Conservation (phyloP, 2,329 filamentous ascomycete genomes). For the Neopestalotiopsis clavispora region DNA sequence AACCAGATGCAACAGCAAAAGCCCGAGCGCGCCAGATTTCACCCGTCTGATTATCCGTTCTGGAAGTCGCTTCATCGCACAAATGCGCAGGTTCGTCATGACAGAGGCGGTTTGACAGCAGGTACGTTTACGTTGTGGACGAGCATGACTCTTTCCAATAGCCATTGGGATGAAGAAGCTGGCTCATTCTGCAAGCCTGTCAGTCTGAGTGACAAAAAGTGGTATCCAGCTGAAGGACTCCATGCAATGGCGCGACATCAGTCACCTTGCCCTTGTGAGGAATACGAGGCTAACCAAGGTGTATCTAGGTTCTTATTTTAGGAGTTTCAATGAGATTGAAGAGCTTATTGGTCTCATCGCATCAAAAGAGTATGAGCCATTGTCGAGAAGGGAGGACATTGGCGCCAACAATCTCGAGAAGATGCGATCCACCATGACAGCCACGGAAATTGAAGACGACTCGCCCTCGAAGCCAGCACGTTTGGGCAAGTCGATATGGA, state of each 20-base stretch:
- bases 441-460: slow-evolving; percentile 42
- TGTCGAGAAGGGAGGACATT: slow-evolving; percentile 30
- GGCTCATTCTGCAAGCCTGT: no score
- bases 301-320: slow-evolving; percentile 42
- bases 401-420: slow-evolving; percentile 33
- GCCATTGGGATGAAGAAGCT: no score
- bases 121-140: slow-evolving; percentile 38
- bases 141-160: neutral
- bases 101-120: slow-evolving; percentile 62
- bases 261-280: no score
- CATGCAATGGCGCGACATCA: no score
- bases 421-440: slow-evolving; percentile 43
- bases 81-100: slow-evolving; percentile 62
- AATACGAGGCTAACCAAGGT: neutral
- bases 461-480: slow-evolving; percentile 22
- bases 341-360: slow-evolving; percentile 49
- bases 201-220: no score
- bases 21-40: slow-evolving; percentile 45
- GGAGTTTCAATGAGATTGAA: slow-evolving; percentile 49
- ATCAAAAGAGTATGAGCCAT: slow-evolving; percentile 41
- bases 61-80: slow-evolving; percentile 56
- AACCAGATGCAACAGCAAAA: slow-evolving; percentile 49
- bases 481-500: slow-evolving; percentile 54
- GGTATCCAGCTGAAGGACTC: no score
- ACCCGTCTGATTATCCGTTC: slow-evolving; percentile 59